phyloP scores from a whole-genome alignment of 208 protist genomes.

The Phytomonas francai region DNA sequence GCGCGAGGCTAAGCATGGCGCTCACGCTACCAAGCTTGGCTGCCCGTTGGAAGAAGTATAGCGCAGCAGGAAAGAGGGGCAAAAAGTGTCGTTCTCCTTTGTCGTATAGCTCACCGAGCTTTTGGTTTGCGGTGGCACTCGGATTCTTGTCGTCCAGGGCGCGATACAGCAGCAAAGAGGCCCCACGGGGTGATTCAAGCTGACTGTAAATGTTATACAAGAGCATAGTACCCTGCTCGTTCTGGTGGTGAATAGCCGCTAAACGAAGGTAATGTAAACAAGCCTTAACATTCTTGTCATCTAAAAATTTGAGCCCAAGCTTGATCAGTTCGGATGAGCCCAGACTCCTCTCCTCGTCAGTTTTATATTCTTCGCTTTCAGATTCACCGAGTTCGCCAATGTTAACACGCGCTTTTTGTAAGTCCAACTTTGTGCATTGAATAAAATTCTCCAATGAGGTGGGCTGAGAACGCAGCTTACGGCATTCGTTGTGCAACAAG shows the following conservation, averaged over 20 bases:
- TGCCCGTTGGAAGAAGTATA: constrained; percentile 88
- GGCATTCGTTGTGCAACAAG: constrained; percentile 54
- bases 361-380: constrained; percentile 66
- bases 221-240: constrained; percentile 70
- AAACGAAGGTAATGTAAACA: constrained; percentile 83
- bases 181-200: constrained; percentile 53
- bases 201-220: constrained; percentile 80
- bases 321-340: constrained; percentile 65
- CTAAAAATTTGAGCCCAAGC: constrained; percentile 49
- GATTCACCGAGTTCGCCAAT: constrained; percentile 51
- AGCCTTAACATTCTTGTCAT: constrained; percentile 51
- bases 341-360: constrained; percentile 62
- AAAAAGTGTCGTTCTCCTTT: constrained; percentile 74
- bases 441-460: constrained; percentile 64
- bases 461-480: constrained; percentile 50
- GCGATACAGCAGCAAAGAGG: constrained; percentile 65
- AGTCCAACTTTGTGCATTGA: constrained; percentile 49
- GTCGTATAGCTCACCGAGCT: constrained; percentile 82
- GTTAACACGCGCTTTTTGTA: constrained; percentile 75
- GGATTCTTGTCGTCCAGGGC: constrained; percentile 61
- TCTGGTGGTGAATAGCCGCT: constrained; percentile 81
- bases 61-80: constrained; percentile 74
- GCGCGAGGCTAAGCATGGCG: constrained; percentile 77
- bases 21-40: constrained; percentile 70
- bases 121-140: constrained; percentile 58